Percentiles rank a stretch among this genome's conserved stretches.
Evolutionary conservation across 1,139 yeast species (phyloP).

Genomic region (Diutina sp.): DNA sequence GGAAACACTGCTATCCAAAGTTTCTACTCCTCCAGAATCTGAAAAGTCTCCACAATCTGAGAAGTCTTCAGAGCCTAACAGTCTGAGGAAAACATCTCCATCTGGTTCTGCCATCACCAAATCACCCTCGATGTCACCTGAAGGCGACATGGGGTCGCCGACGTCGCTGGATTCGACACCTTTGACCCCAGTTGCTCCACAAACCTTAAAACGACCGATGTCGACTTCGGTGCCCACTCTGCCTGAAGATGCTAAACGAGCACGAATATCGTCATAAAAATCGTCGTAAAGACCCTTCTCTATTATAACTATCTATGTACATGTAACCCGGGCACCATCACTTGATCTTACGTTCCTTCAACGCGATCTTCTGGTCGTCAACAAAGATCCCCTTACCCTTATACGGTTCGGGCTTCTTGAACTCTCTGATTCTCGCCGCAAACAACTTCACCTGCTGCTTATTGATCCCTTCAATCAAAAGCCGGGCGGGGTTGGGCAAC

Average conservation of each 20-base stretch:
- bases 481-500: slow-evolving; percentile 80
- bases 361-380: slow-evolving; percentile 78
- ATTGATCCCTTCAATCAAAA: slow-evolving; percentile 77
- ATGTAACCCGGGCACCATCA: slow-evolving; percentile 16
- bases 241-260: neutral
- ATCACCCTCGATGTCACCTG: neutral
- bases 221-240: neutral
- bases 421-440: slow-evolving; percentile 79
- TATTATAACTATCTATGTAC: neutral
- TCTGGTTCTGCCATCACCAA: neutral
- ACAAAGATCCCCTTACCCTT: slow-evolving; percentile 97
- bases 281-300: neutral
- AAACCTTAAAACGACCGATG: neutral
- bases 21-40: neutral
- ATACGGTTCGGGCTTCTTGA: slow-evolving; percentile 95
- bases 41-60: no score
- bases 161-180: neutral
- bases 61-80: neutral
- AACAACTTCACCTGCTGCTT: slow-evolving; percentile 79
- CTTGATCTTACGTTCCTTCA: slow-evolving; percentile 89
- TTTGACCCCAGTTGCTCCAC: neutral
- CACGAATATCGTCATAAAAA: neutral
- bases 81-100: no score
- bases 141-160: neutral
- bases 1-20: no score